Percentiles rank a stretch among this genome's conserved stretches.
Evolutionary conservation across 106 monocot species (phyloP).

Genomic region (Dendrobium chrysotoxum): DNA sequence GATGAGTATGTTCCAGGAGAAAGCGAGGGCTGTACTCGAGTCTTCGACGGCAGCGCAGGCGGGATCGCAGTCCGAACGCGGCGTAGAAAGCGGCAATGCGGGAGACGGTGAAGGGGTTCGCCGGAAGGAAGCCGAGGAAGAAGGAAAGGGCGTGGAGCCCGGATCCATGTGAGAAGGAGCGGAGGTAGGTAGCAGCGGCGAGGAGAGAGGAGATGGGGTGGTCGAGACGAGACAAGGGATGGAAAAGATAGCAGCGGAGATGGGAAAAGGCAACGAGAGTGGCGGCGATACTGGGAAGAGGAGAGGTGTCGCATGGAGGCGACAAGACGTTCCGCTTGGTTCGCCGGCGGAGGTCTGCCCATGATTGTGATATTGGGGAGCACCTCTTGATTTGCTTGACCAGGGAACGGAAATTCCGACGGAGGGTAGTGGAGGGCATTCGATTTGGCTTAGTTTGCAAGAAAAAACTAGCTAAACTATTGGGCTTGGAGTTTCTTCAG

Average conservation of each 20-base stretch:
- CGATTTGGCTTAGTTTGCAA: too few species aligned
- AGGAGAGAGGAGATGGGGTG: conserved; percentile 50
- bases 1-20: too few species aligned
- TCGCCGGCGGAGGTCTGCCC: background rate
- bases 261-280: conserved; percentile 39
- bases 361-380: background rate
- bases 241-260: conserved; percentile 21
- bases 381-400: too few species aligned
- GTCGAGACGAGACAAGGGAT: conserved; percentile 21
- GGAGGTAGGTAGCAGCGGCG: conserved; percentile 20
- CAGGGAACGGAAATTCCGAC: too few species aligned
- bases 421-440: too few species aligned
- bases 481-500: too few species aligned
- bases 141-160: conserved; percentile 63
- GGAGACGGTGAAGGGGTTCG: conserved; percentile 23
- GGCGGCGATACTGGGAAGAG: conserved; percentile 18
- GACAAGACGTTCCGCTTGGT: background rate
- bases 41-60: too few species aligned
- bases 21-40: too few species aligned
- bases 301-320: conserved; percentile 20
- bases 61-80: too few species aligned
- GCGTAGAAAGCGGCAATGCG: conserved; percentile 49
- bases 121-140: conserved; percentile 33
- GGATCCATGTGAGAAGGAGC: conserved; percentile 27
- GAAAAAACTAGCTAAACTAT: background rate